phyloP scores from a whole-genome alignment of 257 asterid species.

The Solanum neorickii region DNA sequence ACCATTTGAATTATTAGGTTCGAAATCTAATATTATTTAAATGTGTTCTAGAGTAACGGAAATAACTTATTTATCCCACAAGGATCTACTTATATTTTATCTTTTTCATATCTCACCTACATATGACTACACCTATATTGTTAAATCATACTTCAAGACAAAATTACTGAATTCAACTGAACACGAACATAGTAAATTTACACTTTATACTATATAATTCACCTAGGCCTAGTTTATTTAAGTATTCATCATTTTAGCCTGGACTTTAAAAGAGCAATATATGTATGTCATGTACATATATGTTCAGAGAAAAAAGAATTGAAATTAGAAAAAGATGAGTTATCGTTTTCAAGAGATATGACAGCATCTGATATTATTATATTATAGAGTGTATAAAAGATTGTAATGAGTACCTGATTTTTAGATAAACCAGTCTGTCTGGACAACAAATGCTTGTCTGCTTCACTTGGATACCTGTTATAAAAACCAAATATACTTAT shows the following conservation, averaged over 20 bases:
- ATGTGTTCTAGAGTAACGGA: background rate
- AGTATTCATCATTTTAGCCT: background rate
- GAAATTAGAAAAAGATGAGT: constrained; percentile 6
- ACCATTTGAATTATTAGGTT: background rate
- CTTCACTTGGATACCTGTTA: constrained; percentile 86
- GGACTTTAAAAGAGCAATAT: background rate
- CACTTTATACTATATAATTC: background rate
- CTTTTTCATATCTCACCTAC: background rate
- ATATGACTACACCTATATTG: background rate
- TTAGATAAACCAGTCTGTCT: constrained; percentile 88
- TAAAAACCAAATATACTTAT: background rate
- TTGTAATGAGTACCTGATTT: constrained; percentile 59
- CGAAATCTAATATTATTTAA: background rate
- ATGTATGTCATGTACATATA: background rate
- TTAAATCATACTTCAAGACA: no score
- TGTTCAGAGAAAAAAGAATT: background rate
- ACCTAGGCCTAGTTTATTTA: background rate
- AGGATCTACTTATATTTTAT: background rate
- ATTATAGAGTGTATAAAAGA: constrained; percentile 9
- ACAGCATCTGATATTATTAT: constrained; percentile 11
- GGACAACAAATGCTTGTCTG: constrained; percentile 93
- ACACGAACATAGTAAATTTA: background rate
- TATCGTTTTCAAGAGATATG: constrained; percentile 36
- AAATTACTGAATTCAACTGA: background rate
- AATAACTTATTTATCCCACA: background rate